Evolutionary conservation across 2,329 filamentous ascomycete genomes (phyloP).

Genomic region (Xylaria sp.): DNA sequence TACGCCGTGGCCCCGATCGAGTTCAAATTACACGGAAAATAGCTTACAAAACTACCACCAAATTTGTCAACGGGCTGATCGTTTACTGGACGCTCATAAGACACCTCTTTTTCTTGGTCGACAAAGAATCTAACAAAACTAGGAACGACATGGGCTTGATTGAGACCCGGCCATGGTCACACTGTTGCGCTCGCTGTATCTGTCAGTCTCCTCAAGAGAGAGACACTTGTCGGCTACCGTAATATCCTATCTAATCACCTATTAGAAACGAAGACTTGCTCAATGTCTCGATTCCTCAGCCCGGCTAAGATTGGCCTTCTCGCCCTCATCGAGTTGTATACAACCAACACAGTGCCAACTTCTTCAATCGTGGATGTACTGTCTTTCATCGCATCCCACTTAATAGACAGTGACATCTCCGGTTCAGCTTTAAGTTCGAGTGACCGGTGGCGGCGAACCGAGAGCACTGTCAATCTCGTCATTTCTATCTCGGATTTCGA

Average conservation of each 20-base stretch:
- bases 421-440: constrained; percentile 39
- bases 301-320: constrained; percentile 86
- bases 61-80: too few species aligned
- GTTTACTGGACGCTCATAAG: not conserved
- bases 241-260: not conserved
- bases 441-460: constrained; percentile 55
- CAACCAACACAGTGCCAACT: constrained; percentile 70
- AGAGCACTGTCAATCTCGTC: constrained; percentile 57
- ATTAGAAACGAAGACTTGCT: not conserved
- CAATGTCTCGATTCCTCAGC: constrained; percentile 84
- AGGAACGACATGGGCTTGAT: not conserved
- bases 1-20: not conserved
- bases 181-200: not conserved
- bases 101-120: not conserved
- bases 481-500: constrained; percentile 65
- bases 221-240: not conserved
- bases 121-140: not conserved
- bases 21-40: not conserved
- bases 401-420: constrained; percentile 58
- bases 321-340: constrained; percentile 81
- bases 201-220: not conserved
- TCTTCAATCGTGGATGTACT: constrained; percentile 76
- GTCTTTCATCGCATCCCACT: constrained; percentile 76
- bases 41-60: not conserved
- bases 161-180: constrained; percentile 19